Evolutionary conservation across 2,329 filamentous ascomycete genomes (phyloP).

Genomic region (Aureobasidium sp.): DNA sequence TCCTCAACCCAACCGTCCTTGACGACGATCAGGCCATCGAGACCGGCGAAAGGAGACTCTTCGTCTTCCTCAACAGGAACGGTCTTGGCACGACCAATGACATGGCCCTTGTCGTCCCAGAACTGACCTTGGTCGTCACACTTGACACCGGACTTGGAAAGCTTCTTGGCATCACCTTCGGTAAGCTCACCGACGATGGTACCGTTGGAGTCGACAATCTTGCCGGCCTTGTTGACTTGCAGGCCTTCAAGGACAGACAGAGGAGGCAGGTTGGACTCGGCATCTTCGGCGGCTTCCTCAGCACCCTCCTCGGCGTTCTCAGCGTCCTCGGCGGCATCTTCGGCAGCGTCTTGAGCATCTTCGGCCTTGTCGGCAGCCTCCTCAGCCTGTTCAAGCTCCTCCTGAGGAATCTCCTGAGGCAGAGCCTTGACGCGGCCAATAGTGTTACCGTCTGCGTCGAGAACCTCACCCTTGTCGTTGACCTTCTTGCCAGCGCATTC

Average conservation of each 20-base stretch:
- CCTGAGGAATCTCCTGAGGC: constrained; percentile 33
- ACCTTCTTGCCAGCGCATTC: constrained; percentile 60
- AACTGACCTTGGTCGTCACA: constrained; percentile 43
- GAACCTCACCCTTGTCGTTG: constrained; percentile 57
- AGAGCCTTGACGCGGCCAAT: constrained; percentile 54
- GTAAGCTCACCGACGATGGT: constrained; percentile 42
- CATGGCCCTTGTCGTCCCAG: constrained; percentile 48
- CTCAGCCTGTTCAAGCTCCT: constrained; percentile 28
- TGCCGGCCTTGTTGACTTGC: constrained; percentile 44
- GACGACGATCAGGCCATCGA: constrained; percentile 44
- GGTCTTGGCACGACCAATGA: constrained; percentile 45
- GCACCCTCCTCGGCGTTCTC: constrained; percentile 27
- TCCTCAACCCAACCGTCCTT: constrained; percentile 45
- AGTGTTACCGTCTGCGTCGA: constrained; percentile 57
- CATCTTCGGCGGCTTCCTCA: constrained; percentile 28
- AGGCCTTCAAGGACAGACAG: constrained; percentile 45
- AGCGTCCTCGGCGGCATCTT: constrained; percentile 33
- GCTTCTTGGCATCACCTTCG: constrained; percentile 47
- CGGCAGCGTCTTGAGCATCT: constrained; percentile 30
- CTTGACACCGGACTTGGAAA: constrained; percentile 42
- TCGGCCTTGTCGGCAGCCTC: constrained; percentile 25
- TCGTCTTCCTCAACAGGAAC: constrained; percentile 42
- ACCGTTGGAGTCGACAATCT: constrained; percentile 41
- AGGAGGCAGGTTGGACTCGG: constrained; percentile 35
- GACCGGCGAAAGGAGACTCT: constrained; percentile 43